These are phyloP conservation scores for Tagetes patula DNA, from an alignment of 129 eudicot species.

Conservation along the genomic window DNA sequence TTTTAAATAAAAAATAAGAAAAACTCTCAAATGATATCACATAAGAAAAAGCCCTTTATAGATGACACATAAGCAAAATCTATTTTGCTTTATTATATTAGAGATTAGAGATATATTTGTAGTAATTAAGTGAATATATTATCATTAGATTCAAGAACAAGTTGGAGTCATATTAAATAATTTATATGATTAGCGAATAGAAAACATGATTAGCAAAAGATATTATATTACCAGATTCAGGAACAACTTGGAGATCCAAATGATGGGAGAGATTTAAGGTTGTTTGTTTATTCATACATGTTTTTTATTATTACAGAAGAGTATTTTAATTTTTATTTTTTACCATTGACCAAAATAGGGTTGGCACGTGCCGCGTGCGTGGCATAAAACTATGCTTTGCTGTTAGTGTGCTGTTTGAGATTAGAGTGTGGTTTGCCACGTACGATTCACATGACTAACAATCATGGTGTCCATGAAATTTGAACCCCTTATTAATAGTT, in stretches of 20 bases:
- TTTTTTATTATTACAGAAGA: neutral
- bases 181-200: constrained; percentile 27
- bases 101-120: no score
- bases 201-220: constrained; percentile 29
- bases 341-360: constrained; percentile 50
- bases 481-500: constrained; percentile 9
- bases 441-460: constrained; percentile 41
- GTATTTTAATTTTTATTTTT: constrained; percentile 13
- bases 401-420: constrained; percentile 43
- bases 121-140: no score
- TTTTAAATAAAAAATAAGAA: no score
- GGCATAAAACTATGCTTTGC: constrained; percentile 38
- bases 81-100: no score
- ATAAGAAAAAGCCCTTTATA: no score
- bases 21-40: no score
- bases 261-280: constrained; percentile 45
- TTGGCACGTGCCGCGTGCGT: constrained; percentile 53
- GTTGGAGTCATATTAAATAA: constrained; percentile 9
- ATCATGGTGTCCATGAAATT: constrained; percentile 38
- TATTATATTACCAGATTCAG: constrained; percentile 29
- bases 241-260: constrained; percentile 43
- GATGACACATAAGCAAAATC: no score
- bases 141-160: neutral
- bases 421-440: constrained; percentile 37
- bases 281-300: constrained; percentile 12